Base-by-base conservation (phyloP, 1,284 basidiomycete genomes). In the Cutaneotrichosporon dermatis region DNA sequence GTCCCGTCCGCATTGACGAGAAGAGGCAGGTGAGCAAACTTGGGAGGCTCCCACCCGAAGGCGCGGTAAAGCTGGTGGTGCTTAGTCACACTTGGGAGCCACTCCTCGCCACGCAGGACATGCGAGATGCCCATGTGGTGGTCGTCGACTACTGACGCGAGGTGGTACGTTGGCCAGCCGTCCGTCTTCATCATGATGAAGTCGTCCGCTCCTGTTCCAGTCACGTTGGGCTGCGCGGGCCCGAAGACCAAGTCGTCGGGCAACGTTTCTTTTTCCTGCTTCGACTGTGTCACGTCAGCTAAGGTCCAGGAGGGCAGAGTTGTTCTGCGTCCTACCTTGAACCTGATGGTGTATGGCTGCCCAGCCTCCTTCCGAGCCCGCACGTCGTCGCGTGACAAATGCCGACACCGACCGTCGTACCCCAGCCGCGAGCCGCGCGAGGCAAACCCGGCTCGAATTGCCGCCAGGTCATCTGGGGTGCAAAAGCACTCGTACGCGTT, bases 401-500 rank as follows among this genome's bases (percentile, higher is more conserved):
- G 86, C 41, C 95, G 79, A 77, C 92, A 95, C 25, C 86, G 78
- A 66, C 90, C 87, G 81, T 95, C 90, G 71, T 97, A 95, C 0
- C 87, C 88, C 34, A 84, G 79, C 62, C 86, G 86, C 2, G 86
- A 87, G 1, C 90, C 91, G 1, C 84, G 76, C 5, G 86, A 82
- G 4, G 86, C 85, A 4, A 92, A 80, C 40, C 81, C 82, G 66
- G 88, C 83, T 16, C 88, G 85, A 37, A 86, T 88, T 12, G 82
- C 80, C 0, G 83, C 75, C 1, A 96, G 81, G 51, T 84, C 83
- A 60, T 88, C 85, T 0, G 85, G 80, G 0, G 87, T 84, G 73
- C 94, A 96, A 79, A 99, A 99, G 75, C 96, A 98, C 33, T 90
- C 86, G 75, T 99, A 99, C 2, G 95, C 96, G 59, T 89, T 84